Conservation (phyloP, 78 protist species). For the Dictyostelium intermedium region DNA sequence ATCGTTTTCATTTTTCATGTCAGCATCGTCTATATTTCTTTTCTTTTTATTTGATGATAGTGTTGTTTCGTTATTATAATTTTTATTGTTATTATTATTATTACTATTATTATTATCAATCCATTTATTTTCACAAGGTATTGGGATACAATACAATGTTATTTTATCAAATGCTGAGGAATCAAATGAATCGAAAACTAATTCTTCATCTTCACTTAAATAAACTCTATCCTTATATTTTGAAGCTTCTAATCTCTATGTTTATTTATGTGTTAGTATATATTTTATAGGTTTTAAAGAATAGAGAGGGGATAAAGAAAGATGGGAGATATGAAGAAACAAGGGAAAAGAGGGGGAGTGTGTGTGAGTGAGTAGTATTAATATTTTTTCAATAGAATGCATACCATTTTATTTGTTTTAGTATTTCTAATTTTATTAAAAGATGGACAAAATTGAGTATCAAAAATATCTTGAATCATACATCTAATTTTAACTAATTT, state of each 20-base stretch:
- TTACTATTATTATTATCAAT: background rate
- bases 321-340: too few relatives aligned
- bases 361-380: too few relatives aligned
- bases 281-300: too few relatives aligned
- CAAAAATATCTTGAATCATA: constrained; percentile 68
- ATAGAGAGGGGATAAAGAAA: too few relatives aligned
- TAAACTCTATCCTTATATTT: background rate
- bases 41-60: background rate
- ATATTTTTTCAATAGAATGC: background rate
- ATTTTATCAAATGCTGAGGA: constrained; percentile 10
- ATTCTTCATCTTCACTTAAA: constrained; percentile 17
- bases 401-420: constrained; percentile 23
- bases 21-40: constrained; percentile 1
- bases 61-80: background rate
- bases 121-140: constrained; percentile 70
- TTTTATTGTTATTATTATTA: background rate
- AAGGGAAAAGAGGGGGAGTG: too few relatives aligned
- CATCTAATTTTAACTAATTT: constrained; percentile 34
- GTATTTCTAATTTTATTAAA: constrained; percentile 23
- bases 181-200: background rate
- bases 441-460: constrained; percentile 49
- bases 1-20: constrained; percentile 1
- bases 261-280: background rate
- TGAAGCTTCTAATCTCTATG: constrained; percentile 38
- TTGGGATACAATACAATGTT: constrained; percentile 32